Conservation (phyloP, 2,329 filamentous ascomycete species). For the Cephalotrichum gorgonifer region DNA sequence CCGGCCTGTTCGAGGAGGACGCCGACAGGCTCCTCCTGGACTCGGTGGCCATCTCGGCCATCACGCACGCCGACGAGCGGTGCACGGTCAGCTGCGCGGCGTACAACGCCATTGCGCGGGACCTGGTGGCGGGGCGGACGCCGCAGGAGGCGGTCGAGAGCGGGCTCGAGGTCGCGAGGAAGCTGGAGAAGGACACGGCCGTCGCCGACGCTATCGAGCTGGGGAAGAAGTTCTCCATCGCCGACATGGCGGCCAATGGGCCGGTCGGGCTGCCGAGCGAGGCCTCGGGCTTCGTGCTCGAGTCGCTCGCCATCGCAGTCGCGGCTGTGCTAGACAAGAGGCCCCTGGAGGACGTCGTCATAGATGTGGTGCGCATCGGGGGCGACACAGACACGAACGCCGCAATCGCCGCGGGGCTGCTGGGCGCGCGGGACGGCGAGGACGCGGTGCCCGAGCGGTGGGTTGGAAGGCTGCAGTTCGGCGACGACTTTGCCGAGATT, state of each 20-base stretch:
- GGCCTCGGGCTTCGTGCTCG: constrained; percentile 30
- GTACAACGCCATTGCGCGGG: constrained; percentile 26
- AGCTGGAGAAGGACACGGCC: constrained; percentile 11
- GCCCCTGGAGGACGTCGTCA: constrained; percentile 28
- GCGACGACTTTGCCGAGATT: constrained; percentile 20
- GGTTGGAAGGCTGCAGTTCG: constrained; percentile 27
- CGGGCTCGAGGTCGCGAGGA: constrained; percentile 13
- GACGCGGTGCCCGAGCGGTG: constrained; percentile 29
- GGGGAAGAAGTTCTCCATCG: constrained; percentile 15
- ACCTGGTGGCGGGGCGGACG: constrained; percentile 17
- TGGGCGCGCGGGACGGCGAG: constrained; percentile 33
- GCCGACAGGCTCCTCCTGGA: constrained; percentile 16
- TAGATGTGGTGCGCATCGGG: constrained; percentile 34
- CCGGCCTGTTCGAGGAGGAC: constrained; percentile 25
- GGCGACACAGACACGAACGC: constrained; percentile 35
- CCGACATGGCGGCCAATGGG: constrained; percentile 19
- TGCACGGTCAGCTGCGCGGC: constrained; percentile 25
- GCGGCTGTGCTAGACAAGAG: constrained; percentile 29
- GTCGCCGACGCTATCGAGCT: constrained; percentile 15
- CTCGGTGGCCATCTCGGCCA: constrained; percentile 23
- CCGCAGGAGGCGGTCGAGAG: constrained; percentile 17
- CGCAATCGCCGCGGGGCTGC: constrained; percentile 32
- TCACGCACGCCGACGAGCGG: constrained; percentile 26
- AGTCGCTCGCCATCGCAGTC: constrained; percentile 27
- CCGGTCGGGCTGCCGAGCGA: constrained; percentile 17